Evolutionary conservation across 139 green algal genomes (phyloP).

Genomic region (Tetraselmis chui): DNA sequence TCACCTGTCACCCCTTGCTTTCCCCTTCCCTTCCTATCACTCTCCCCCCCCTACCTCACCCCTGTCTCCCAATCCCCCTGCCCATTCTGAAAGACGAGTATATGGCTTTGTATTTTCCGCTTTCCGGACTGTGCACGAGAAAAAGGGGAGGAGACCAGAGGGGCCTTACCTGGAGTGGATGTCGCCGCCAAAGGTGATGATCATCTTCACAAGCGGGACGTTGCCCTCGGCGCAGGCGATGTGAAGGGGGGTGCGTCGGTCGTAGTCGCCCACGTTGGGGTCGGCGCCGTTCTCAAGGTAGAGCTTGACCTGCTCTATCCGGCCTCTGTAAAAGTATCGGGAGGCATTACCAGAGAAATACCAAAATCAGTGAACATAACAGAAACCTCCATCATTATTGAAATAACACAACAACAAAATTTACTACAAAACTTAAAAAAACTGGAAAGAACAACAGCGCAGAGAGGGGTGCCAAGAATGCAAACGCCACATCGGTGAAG

Average conservation of each 20-base stretch:
- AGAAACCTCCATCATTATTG: no score
- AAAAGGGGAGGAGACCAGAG: neutral
- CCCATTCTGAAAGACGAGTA: neutral
- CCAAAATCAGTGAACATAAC: no score
- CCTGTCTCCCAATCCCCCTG: neutral
- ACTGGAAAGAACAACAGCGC: neutral
- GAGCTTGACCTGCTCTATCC: neutral
- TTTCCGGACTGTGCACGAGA: neutral
- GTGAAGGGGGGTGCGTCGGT: neutral
- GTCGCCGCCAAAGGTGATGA: neutral
- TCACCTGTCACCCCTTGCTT: no score
- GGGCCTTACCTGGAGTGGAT: neutral
- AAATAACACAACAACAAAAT: no score
- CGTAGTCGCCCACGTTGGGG: constrained; percentile 4
- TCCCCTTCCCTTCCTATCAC: no score
- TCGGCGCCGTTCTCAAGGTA: constrained; percentile 2
- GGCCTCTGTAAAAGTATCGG: neutral
- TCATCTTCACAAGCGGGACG: neutral
- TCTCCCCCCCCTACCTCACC: neutral
- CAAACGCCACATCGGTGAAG: no score
- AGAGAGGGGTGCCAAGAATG: neutral
- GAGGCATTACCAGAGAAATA: no score
- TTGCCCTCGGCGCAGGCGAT: neutral
- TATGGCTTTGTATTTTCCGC: neutral
- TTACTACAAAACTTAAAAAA: no score